These are phyloP conservation scores for Puccinia horiana DNA, from an alignment of 1,284 basidiomycete genomes.

Conservation along the genomic window DNA sequence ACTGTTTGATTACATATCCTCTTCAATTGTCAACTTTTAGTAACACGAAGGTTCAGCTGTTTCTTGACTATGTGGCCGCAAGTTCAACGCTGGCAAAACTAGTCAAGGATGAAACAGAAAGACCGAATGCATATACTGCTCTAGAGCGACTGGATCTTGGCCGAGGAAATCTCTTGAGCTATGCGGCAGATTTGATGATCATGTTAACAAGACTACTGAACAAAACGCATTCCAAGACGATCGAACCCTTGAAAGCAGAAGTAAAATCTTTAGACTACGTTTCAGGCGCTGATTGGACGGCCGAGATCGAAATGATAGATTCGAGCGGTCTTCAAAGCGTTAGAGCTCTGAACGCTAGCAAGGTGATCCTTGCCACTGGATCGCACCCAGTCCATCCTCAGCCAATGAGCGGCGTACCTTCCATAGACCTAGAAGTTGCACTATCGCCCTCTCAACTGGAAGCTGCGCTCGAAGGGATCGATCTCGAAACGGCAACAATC, in stretches of 20 bases:
- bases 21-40: not conserved
- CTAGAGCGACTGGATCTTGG: not conserved
- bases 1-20: not conserved
- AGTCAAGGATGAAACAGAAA: not conserved
- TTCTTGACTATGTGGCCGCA: conserved; percentile 16
- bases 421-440: conserved; percentile 22
- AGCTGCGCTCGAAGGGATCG: not conserved
- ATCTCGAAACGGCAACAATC: conserved; percentile 19
- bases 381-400: not conserved
- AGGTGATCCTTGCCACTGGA: conserved; percentile 27
- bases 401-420: not conserved
- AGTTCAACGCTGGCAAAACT: conserved; percentile 17
- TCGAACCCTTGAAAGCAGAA: not conserved
- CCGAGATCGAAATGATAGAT: not conserved
- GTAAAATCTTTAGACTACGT: not conserved
- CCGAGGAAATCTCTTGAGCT: conserved; percentile 12
- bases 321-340: not conserved
- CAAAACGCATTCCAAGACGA: not conserved
- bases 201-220: conserved; percentile 11
- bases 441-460: not conserved
- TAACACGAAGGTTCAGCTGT: conserved; percentile 27
- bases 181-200: conserved; percentile 29
- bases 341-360: not conserved
- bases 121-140: conserved; percentile 5
- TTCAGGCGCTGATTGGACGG: not conserved